Conservation (phyloP, 2,329 filamentous ascomycete species). For the Aspergillus melleus region DNA sequence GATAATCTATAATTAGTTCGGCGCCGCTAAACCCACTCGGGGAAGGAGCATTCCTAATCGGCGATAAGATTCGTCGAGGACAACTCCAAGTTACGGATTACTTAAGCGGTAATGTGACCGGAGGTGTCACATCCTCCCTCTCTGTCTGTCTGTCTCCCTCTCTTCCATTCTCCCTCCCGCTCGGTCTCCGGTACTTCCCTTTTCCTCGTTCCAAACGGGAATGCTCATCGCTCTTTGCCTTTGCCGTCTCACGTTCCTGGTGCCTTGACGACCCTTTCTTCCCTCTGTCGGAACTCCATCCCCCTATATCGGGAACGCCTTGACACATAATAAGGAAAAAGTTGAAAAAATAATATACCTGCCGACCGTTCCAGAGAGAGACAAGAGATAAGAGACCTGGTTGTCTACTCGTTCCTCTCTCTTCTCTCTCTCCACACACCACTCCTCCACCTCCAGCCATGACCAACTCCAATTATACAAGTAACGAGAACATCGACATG, state of each 20-base stretch:
- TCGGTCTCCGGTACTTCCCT: not conserved
- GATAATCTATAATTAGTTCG: not conserved
- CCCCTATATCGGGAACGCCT: not conserved
- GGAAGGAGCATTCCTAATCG: not conserved
- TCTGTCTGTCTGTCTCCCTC: too few relatives aligned
- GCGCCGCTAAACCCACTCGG: not conserved
- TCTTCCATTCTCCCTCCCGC: not conserved
- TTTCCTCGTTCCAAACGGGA: not conserved
- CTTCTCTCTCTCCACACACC: not conserved
- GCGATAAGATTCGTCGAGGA: not conserved
- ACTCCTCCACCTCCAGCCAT: not conserved
- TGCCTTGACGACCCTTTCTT: not conserved
- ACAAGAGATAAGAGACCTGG: not conserved
- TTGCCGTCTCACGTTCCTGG: not conserved
- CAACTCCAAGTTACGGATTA: not conserved
- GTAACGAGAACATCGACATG: conserved; percentile 31
- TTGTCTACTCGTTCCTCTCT: not conserved
- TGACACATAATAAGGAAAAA: not conserved
- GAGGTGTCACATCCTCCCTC: not conserved
- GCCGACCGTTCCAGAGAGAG: not conserved
- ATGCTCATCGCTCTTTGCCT: not conserved
- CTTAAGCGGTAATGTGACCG: not conserved
- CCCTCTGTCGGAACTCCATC: not conserved
- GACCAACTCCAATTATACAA: not conserved
- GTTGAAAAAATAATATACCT: not conserved